A percentile compares a stretch with the other conserved stretches of the same genome.
These are phyloP conservation scores for Tricholoma furcatifolium DNA, from an alignment of 768 basidiomycete genomes.

Conservation along the genomic window DNA sequence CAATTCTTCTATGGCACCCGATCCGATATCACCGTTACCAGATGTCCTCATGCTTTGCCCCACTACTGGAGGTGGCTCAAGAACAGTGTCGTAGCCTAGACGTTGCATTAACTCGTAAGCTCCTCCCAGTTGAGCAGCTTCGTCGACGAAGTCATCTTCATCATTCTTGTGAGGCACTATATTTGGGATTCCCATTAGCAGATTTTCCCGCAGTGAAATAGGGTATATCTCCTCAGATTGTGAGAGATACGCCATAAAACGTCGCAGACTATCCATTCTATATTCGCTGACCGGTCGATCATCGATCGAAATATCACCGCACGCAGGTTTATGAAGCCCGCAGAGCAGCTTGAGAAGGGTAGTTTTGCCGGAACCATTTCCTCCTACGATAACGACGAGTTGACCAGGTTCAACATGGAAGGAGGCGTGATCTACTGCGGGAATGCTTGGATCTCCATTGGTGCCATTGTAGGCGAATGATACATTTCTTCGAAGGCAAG, in stretches of 20 bases:
- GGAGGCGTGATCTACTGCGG: constrained; percentile 28
- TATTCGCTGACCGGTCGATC: constrained; percentile 32
- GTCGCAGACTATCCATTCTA: constrained; percentile 30
- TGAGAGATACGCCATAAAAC: constrained; percentile 39
- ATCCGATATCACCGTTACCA: constrained; percentile 25
- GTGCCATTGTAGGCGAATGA: constrained; percentile 11
- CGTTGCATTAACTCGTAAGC: constrained; percentile 39
- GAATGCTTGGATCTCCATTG: constrained; percentile 9
- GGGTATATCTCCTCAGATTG: constrained; percentile 39
- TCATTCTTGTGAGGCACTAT: constrained; percentile 12
- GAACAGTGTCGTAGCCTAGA: constrained; percentile 39
- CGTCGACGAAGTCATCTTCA: constrained; percentile 16
- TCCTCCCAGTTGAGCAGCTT: constrained; percentile 38
- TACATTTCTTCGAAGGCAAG: constrained; percentile 11
- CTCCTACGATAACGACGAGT: constrained; percentile 44
- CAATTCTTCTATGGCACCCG: constrained; percentile 31
- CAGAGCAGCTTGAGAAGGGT: constrained; percentile 41
- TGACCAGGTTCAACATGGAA: constrained; percentile 40
- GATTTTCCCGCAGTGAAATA: constrained; percentile 34
- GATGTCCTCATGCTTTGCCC: constrained; percentile 28
- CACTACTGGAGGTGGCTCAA: constrained; percentile 29
- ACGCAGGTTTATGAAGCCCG: constrained; percentile 27
- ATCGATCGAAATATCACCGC: constrained; percentile 42
- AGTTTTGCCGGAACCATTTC: constrained; percentile 45
- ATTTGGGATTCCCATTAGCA: constrained; percentile 30